Conservation (phyloP, 768 basidiomycete genomes). For the Holtermanniella nyarrowii region DNA sequence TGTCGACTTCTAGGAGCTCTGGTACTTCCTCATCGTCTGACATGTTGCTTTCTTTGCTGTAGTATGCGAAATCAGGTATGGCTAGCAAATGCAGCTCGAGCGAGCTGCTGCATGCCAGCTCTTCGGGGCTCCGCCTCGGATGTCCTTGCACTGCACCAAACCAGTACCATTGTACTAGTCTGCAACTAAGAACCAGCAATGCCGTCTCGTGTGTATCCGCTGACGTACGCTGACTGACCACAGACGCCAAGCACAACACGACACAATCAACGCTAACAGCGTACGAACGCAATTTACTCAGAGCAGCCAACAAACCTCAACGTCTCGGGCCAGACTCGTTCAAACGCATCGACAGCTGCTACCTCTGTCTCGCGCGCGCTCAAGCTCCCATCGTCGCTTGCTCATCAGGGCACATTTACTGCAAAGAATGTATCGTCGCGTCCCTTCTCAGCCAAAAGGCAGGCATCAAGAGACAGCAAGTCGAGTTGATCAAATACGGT, state of each 20-base stretch:
- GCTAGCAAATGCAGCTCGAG: too few relatives aligned
- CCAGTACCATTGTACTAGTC: too few relatives aligned
- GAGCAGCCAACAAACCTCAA: conserved; percentile 22
- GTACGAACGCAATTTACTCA: conserved; percentile 32
- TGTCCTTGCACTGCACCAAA: too few relatives aligned
- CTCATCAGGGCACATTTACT: conserved; percentile 78
- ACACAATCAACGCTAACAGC: conserved; percentile 26
- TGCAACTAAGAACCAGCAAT: too few relatives aligned
- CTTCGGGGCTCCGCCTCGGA: too few relatives aligned
- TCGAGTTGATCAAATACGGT: conserved; percentile 60
- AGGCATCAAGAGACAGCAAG: conserved; percentile 84
- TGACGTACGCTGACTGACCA: neutral
- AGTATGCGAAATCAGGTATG: too few relatives aligned
- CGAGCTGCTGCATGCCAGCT: too few relatives aligned
- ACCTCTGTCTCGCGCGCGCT: conserved; percentile 73
- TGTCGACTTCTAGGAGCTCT: neutral
- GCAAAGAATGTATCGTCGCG: conserved; percentile 84
- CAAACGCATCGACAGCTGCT: conserved; percentile 82
- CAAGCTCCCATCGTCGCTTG: conserved; percentile 69
- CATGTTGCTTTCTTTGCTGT: too few relatives aligned
- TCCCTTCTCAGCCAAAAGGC: conserved; percentile 68
- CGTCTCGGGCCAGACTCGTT: conserved; percentile 78
- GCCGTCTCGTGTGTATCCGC: too few relatives aligned
- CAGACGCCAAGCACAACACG: conserved; percentile 32
- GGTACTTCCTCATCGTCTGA: neutral